Percentiles rank a stretch among this genome's conserved stretches.
phyloP scores from a whole-genome alignment of 345 rosid genomes.

The Bruguiera gymnorhiza region DNA sequence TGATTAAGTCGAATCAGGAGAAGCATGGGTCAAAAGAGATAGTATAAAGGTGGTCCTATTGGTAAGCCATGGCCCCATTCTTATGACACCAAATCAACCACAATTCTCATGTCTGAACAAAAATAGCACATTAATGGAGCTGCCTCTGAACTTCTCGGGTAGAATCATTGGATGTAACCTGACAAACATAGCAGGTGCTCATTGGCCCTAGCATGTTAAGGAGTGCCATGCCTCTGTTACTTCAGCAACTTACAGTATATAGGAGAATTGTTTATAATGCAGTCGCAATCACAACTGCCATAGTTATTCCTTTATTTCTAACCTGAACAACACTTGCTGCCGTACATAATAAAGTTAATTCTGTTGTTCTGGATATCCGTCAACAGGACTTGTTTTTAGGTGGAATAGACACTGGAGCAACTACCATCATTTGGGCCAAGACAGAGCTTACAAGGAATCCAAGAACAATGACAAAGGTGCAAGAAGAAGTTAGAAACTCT shows the following conservation, averaged over 20 bases:
- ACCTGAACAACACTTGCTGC: background rate
- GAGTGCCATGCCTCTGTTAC: too few species aligned
- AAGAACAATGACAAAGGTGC: slow-evolving; percentile 6
- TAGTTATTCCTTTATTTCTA: too few species aligned
- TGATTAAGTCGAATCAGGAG: background rate
- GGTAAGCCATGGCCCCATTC: slow-evolving; percentile 13
- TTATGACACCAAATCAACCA: background rate
- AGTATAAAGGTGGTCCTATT: slow-evolving; percentile 28
- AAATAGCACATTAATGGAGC: too few species aligned
- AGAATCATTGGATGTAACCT: too few species aligned
- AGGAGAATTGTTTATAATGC: too few species aligned
- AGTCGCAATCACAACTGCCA: too few species aligned
- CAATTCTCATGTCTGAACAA: background rate
- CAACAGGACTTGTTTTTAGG: slow-evolving; percentile 13
- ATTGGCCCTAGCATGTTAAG: too few species aligned
- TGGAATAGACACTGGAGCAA: slow-evolving; percentile 3
- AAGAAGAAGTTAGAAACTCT: slow-evolving; percentile 7
- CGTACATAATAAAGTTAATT: background rate
- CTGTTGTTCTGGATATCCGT: background rate
- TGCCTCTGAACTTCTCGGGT: too few species aligned
- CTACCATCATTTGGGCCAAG: slow-evolving; percentile 14
- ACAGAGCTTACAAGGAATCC: slow-evolving; percentile 10
- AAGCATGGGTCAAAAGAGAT: slow-evolving; percentile 8
- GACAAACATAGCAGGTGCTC: too few species aligned
- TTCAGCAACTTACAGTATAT: too few species aligned